Base-by-base conservation (phyloP, 2,329 filamentous ascomycete genomes). In the Akanthomyces lecanii region DNA sequence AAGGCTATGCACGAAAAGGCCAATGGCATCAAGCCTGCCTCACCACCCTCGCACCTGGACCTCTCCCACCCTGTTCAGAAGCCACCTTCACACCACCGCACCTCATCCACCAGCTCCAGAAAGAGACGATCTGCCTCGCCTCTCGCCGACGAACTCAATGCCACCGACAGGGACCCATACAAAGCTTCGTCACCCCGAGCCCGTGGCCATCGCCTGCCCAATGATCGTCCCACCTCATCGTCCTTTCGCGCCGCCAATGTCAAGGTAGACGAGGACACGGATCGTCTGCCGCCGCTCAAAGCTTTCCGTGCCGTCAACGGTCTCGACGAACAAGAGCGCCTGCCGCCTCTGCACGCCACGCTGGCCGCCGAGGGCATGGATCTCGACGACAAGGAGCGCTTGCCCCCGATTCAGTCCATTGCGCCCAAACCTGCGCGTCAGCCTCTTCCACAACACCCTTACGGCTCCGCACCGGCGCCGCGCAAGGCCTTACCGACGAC, bases 211-310 rank as follows among this genome's bases (percentile, higher is more conserved):
- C 60, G 30, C 18, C 42, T 62, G 28, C 60, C 60, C 42, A 56
- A 47, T 18, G 51, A 55, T 38, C 60, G 51, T 8, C 60, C 60
- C 18, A 7, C 44, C 10, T 62, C 60, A 4, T 42, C 51, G 6
- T 51, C 51, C 6, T 62, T 62, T 23, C 60, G 60, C 51, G 40
- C 60, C 21, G 60, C 51, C 51, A 62, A 62, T 33, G 18, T 36
- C 44, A 48, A 42, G 42, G 33, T 55, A 1, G 60, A 62, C 51
- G 51, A 55, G 8, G 51, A 62, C 28, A 23, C 50, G 40, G 60
- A 62, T 18, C 51, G 60, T 21, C 54, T 63, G n/a, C 61, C 54
- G 40, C 55, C 61, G 12, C 54, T 63, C 30, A 55, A 62, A n/a
- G 51, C 42, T 11, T 62, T 62, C 16, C 44, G 21, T 33, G 40